Percentiles rank a stretch among this genome's conserved stretches.
Conservation (phyloP, 768 basidiomycete genomes). For the Suillus cothurnatus region DNA sequence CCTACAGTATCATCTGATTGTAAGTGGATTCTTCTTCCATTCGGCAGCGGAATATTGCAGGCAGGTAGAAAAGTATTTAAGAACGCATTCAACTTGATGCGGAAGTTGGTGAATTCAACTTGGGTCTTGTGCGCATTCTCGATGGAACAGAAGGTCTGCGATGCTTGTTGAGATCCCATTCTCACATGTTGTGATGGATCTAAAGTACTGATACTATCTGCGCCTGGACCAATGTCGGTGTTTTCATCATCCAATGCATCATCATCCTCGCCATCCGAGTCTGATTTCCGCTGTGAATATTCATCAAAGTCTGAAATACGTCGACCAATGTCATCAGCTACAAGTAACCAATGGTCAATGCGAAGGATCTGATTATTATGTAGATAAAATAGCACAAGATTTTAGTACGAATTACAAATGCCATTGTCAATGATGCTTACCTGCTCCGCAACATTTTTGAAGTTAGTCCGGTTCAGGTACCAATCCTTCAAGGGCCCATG, state of each 20-base stretch:
- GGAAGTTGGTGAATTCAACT: slow-evolving; percentile 4
- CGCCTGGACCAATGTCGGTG: neutral
- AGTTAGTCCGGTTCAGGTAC: slow-evolving; percentile 34
- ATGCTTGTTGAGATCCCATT: neutral
- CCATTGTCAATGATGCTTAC: slow-evolving; percentile 22
- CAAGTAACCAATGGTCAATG: too few species aligned
- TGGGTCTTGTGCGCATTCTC: neutral
- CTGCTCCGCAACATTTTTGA: slow-evolving; percentile 36
- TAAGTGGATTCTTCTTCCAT: slow-evolving; percentile 5
- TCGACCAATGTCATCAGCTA: too few species aligned
- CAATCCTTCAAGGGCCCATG: slow-evolving; percentile 29
- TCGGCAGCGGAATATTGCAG: neutral
- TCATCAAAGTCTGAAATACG: too few species aligned
- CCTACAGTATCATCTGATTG: slow-evolving; percentile 1
- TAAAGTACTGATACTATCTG: neutral
- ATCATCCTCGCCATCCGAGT: too few species aligned
- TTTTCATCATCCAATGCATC: too few species aligned
- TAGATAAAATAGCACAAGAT: neutral
- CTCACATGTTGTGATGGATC: neutral
- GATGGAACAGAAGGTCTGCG: neutral
- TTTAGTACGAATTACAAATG: neutral
- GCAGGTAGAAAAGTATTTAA: neutral
- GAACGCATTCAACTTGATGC: slow-evolving; percentile 5
- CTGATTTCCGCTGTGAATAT: too few species aligned
- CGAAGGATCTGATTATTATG: neutral